phyloP scores from a whole-genome alignment of 1,284 basidiomycete species.

The Cronartium ribicola region DNA sequence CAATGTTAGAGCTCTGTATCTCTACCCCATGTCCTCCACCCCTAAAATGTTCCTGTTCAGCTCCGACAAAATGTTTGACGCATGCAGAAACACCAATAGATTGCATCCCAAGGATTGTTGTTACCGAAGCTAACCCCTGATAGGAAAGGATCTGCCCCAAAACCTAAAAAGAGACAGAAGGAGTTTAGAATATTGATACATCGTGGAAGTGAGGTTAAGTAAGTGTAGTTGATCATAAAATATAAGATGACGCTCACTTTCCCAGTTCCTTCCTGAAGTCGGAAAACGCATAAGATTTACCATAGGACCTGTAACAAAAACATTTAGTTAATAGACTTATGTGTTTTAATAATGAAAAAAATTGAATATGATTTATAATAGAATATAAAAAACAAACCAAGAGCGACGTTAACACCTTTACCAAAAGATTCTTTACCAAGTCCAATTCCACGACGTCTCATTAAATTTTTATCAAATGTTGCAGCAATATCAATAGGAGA shows the following conservation, averaged over 20 bases:
- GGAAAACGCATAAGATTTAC: constrained; percentile 46
- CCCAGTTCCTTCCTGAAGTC: constrained; percentile 46
- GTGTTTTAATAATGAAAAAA: too few relatives aligned
- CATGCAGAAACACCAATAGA: constrained; percentile 48
- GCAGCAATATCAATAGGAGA: constrained; percentile 49
- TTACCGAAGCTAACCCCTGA: constrained; percentile 48
- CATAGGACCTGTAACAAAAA: constrained; percentile 48
- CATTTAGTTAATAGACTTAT: too few relatives aligned
- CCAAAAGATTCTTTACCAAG: constrained; percentile 49
- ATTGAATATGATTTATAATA: too few relatives aligned
- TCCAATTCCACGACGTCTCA: constrained; percentile 47
- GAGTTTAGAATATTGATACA: too few relatives aligned
- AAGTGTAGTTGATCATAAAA: too few relatives aligned
- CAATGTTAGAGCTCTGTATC: constrained; percentile 46
- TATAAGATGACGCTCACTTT: too few relatives aligned
- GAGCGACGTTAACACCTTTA: constrained; percentile 50
- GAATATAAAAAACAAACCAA: constrained; percentile 49
- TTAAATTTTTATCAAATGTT: constrained; percentile 48
- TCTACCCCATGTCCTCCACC: constrained; percentile 18
- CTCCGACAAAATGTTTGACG: constrained; percentile 49
- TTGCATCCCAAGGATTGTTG: constrained; percentile 48
- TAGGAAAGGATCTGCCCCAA: constrained; percentile 46
- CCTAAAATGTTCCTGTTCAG: constrained; percentile 51
- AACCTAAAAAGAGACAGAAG: not conserved
- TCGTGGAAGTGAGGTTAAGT: too few relatives aligned